Conservation (phyloP, 495 filamentous ascomycete genomes). For the Penicillium nucicola region DNA sequence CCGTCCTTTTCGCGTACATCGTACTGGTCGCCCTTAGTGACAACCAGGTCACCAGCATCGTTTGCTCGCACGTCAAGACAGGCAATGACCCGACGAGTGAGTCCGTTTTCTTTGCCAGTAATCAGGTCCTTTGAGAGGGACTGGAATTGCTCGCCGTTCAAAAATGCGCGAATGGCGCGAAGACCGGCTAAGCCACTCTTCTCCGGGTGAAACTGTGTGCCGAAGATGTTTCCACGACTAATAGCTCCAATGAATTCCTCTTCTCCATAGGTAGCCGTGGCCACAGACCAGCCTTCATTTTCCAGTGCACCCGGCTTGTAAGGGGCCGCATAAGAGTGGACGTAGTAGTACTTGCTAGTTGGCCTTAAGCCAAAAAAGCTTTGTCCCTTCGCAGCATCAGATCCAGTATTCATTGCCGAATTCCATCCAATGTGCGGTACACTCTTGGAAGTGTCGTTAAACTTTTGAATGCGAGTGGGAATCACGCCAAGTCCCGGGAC, state of each 20-base stretch:
- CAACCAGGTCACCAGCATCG: conserved; percentile 90
- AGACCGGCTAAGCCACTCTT: conserved; percentile 91
- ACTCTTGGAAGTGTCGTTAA: conserved; percentile 73
- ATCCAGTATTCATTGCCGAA: conserved; percentile 60
- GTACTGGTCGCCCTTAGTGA: conserved; percentile 98
- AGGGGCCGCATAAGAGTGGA: conserved; percentile 87
- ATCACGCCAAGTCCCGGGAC: conserved; percentile 73
- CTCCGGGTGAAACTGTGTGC: conserved; percentile 96
- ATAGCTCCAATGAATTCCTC: conserved; percentile 93
- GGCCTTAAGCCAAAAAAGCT: conserved; percentile 73
- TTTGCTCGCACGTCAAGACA: conserved; percentile 97
- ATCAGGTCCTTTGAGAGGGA: conserved; percentile 30
- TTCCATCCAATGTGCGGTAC: conserved; percentile 99
- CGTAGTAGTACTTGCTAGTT: conserved; percentile 94
- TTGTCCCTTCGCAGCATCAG: conserved; percentile 39
- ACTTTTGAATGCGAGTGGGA: conserved; percentile 66
- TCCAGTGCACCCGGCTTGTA: conserved; percentile 71
- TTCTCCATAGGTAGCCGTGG: conserved; percentile 79
- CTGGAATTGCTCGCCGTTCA: conserved; percentile 59
- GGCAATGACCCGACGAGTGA: conserved; percentile 88
- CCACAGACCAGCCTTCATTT: conserved; percentile 79
- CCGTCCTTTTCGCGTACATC: conserved; percentile 91
- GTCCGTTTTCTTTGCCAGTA: conserved; percentile 50
- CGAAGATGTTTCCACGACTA: conserved; percentile 77
- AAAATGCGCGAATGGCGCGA: conserved; percentile 77